Conservation (phyloP, 352 stramenopile genomes). For the Blastocystis sp. region DNA sequence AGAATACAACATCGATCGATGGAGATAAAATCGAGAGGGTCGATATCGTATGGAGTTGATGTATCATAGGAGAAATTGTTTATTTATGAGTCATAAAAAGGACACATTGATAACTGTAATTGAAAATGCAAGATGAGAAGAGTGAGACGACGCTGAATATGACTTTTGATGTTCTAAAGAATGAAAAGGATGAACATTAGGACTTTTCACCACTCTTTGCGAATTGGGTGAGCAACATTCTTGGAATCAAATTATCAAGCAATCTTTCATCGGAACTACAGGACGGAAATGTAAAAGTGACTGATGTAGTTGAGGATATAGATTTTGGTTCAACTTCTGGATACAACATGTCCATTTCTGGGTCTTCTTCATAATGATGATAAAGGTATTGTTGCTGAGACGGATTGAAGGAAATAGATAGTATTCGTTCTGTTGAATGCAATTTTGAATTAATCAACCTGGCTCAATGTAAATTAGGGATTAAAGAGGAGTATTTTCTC, state of each 20-base stretch:
- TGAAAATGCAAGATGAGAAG: neutral
- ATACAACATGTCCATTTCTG: slow-evolving; percentile 44
- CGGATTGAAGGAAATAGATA: neutral
- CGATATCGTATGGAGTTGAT: slow-evolving; percentile 57
- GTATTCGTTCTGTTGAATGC: neutral
- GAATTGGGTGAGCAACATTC: slow-evolving; percentile 43
- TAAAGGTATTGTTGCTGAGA: neutral
- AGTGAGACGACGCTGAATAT: neutral
- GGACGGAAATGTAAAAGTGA: slow-evolving; percentile 13
- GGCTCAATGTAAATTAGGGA: neutral
- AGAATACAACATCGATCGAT: slow-evolving; percentile 74
- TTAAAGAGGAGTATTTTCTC: slow-evolving; percentile 6
- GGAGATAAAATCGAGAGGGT: slow-evolving; percentile 72
- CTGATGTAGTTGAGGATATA: neutral
- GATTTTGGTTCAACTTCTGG: slow-evolving; percentile 23
- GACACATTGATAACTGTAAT: too few species aligned
- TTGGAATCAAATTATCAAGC: slow-evolving; percentile 18
- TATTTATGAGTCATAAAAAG: too few species aligned
- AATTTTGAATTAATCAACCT: slow-evolving; percentile 29
- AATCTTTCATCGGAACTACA: slow-evolving; percentile 20
- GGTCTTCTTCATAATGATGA: neutral
- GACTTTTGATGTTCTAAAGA: neutral
- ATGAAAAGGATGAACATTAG: neutral
- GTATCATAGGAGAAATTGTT: neutral
- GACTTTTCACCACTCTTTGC: slow-evolving; percentile 36